Conservation (phyloP, 176 grass and related monocot genomes). For the Alopecurus myosuroides region DNA sequence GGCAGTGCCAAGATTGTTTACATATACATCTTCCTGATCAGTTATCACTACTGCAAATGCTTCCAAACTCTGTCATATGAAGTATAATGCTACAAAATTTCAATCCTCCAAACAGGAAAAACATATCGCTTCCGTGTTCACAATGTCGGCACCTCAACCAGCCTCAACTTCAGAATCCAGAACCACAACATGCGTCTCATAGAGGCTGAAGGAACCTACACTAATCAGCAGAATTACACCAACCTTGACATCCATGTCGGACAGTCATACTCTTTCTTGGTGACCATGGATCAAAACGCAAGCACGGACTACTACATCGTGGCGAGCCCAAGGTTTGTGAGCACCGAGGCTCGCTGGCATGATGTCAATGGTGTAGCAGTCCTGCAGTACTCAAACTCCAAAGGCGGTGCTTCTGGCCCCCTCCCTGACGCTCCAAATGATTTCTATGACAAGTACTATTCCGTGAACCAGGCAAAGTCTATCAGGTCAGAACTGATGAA, state of each 20-base stretch:
- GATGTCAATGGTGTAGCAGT: conserved; percentile 73
- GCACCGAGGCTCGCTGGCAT: conserved; percentile 38
- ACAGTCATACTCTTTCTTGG: conserved; percentile 86
- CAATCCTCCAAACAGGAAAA: conserved; percentile 48
- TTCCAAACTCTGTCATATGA: not conserved
- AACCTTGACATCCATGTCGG: conserved; percentile 91
- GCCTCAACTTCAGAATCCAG: conserved; percentile 92
- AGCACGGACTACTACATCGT: conserved; percentile 89
- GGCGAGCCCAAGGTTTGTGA: conserved; percentile 76
- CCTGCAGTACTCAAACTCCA: conserved; percentile 89
- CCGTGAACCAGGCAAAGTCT: conserved; percentile 78
- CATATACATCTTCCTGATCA: not conserved
- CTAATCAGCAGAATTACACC: conserved; percentile 71
- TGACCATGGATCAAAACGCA: conserved; percentile 87
- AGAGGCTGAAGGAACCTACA: conserved; percentile 90
- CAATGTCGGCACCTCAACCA: conserved; percentile 82
- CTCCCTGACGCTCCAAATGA: conserved; percentile 83
- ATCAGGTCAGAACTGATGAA: conserved; percentile 53
- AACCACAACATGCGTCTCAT: conserved; percentile 69
- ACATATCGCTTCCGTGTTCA: conserved; percentile 82
- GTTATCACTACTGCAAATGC: not conserved
- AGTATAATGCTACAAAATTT: not conserved
- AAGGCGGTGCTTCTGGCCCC: conserved; percentile 55
- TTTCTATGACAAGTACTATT: conserved; percentile 59
- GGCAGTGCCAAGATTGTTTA: not conserved